Evolutionary conservation across 2,329 filamentous ascomycete species (phyloP).

Genomic region (Alternaria triticina): DNA sequence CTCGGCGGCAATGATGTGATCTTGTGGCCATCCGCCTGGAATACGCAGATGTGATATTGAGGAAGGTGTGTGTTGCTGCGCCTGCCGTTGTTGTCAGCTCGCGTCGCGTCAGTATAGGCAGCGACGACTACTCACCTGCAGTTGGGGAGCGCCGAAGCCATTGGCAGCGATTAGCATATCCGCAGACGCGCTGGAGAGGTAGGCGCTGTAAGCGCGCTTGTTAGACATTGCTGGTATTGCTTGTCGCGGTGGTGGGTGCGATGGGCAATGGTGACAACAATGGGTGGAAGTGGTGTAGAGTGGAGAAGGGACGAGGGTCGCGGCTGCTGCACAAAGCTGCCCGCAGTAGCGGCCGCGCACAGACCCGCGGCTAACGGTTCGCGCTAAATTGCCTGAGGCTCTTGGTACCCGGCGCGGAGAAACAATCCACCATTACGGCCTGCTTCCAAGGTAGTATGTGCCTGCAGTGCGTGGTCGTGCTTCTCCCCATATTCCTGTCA

Average conservation of each 20-base stretch:
- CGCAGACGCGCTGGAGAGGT: constrained; percentile 14
- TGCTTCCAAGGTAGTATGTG: constrained; percentile 16
- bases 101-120: constrained; percentile 7
- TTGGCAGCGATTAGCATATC: constrained; percentile 12
- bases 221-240: constrained; percentile 20
- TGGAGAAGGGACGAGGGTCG: constrained; percentile 12
- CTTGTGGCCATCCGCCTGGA: constrained; percentile 27
- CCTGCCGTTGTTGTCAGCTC: constrained; percentile 20
- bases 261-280: constrained; percentile 14
- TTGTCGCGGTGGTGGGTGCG: constrained; percentile 6
- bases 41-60: background rate
- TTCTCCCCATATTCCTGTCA: constrained; percentile 29
- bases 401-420: constrained; percentile 5
- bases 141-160: constrained; percentile 22
- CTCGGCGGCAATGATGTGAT: background rate
- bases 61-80: constrained; percentile 10
- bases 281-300: constrained; percentile 1
- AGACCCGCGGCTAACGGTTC: constrained; percentile 6
- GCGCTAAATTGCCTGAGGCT: constrained; percentile 5
- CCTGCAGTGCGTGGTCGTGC: constrained; percentile 22
- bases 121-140: constrained; percentile 25
- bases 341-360: constrained; percentile 7
- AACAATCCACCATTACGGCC: constrained; percentile 9
- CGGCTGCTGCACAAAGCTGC: constrained; percentile 10
- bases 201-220: constrained; percentile 27